These are phyloP conservation scores for Pichia sp. DNA, from an alignment of 1,139 yeast genomes.

Conservation along the genomic window DNA sequence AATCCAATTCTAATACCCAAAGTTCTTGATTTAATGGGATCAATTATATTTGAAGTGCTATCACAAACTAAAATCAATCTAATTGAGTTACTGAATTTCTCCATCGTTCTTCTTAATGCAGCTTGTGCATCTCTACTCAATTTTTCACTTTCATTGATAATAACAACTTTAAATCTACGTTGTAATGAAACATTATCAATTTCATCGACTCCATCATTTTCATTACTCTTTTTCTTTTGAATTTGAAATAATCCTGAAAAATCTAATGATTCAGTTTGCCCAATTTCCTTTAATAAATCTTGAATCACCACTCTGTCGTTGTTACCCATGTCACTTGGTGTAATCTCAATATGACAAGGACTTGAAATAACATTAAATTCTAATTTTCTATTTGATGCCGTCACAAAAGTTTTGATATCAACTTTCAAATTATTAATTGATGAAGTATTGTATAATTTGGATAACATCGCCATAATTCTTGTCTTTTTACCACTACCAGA, in stretches of 20 bases:
- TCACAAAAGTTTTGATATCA: constrained; percentile 71
- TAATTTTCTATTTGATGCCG: constrained; percentile 64
- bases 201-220: constrained; percentile 8
- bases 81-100: constrained; percentile 83
- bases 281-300: constrained; percentile 86
- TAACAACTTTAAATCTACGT: constrained; percentile 83
- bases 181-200: constrained; percentile 30
- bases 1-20: constrained; percentile 79
- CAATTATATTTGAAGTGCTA: constrained; percentile 83
- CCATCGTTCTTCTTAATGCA: constrained; percentile 96
- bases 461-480: constrained; percentile 72
- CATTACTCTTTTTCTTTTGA: constrained; percentile 13
- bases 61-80: constrained; percentile 81
- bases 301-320: constrained; percentile 93
- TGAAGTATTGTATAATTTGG: constrained; percentile 75
- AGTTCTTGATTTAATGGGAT: constrained; percentile 93
- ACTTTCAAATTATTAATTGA: constrained; percentile 73
- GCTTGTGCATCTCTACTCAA: constrained; percentile 96
- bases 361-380: constrained; percentile 90
- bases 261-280: constrained; percentile 92
- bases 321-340: constrained; percentile 95
- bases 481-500: constrained; percentile 97
- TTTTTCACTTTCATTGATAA: constrained; percentile 91
- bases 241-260: constrained; percentile 36
- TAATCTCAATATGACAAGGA: constrained; percentile 85